A percentile compares a stretch with the other conserved stretches of the same genome.
These are phyloP conservation scores for Mortierella polycephala DNA, from an alignment of 371 early-diverging fungal species.

Conservation along the genomic window DNA sequence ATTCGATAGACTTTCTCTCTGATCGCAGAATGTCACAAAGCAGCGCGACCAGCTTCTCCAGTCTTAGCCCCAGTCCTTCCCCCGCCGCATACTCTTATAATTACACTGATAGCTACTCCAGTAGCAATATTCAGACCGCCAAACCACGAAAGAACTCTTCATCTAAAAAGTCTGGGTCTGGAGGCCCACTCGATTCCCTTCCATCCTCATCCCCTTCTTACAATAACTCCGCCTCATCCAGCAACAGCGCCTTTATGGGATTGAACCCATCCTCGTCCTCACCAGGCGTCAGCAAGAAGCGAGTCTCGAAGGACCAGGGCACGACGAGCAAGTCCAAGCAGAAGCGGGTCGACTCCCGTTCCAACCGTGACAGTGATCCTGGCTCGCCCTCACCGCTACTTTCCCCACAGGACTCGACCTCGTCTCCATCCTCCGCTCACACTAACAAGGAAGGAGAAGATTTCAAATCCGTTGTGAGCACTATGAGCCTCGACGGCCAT, in stretches of 20 bases:
- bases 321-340: conserved; percentile 32
- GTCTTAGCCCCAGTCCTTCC: conserved; percentile 46
- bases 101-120: conserved; percentile 13
- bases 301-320: conserved; percentile 45
- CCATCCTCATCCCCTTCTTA: conserved; percentile 9
- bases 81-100: conserved; percentile 41
- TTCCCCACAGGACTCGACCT: conserved; percentile 27
- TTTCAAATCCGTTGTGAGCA: conserved; percentile 52
- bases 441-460: conserved; percentile 13
- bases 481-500: conserved; percentile 50
- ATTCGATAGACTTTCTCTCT: conserved; percentile 21
- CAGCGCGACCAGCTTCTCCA: conserved; percentile 45
- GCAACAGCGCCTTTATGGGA: background rate
- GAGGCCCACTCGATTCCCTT: conserved; percentile 12
- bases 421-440: conserved; percentile 10
- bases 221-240: background rate
- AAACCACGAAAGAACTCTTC: conserved; percentile 18
- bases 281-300: conserved; percentile 30
- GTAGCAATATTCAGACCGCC: background rate
- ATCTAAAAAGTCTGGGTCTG: conserved; percentile 19
- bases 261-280: background rate
- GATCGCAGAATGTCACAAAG: conserved; percentile 49
- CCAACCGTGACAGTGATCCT: conserved; percentile 21
- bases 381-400: conserved; percentile 25
- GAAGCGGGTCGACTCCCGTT: conserved; percentile 31